Evolutionary conservation across 257 asterid genomes (phyloP).

Genomic region (Dorcoceras hygrometricum): DNA sequence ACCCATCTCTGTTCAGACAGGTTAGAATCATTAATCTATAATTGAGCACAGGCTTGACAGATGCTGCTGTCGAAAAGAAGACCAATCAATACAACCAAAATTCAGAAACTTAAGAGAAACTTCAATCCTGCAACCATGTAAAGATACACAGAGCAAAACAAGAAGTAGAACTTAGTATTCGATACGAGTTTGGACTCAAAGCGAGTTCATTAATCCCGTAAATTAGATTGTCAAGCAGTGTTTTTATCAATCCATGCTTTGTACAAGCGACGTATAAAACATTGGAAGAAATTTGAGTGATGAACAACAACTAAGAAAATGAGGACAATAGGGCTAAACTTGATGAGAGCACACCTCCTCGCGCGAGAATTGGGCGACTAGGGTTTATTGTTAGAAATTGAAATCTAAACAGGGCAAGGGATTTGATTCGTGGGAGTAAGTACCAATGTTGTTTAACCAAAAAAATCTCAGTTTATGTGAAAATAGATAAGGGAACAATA

Average conservation of each 20-base stretch:
- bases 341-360: no score
- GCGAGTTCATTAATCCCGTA: constrained; percentile 54
- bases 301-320: neutral
- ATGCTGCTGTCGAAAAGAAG: neutral
- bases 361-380: no score
- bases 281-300: neutral
- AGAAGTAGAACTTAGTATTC: neutral
- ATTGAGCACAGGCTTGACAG: neutral
- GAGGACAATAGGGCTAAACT: no score
- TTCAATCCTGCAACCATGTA: neutral
- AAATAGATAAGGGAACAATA: no score
- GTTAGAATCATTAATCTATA: neutral
- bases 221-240: constrained; percentile 44
- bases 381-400: no score
- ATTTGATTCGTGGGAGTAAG: no score
- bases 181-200: constrained; percentile 26
- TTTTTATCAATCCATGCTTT: constrained; percentile 30
- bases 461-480: no score
- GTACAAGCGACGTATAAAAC: no score
- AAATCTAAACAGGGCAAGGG: no score
- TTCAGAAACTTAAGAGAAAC: neutral
- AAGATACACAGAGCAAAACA: neutral
- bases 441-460: no score
- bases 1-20: neutral
- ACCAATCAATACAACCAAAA: neutral